A percentile compares a stretch with the other conserved stretches of the same genome.
These are phyloP conservation scores for Spergularia marina DNA, from an alignment of 148 eudicot species.

Conservation along the genomic window DNA sequence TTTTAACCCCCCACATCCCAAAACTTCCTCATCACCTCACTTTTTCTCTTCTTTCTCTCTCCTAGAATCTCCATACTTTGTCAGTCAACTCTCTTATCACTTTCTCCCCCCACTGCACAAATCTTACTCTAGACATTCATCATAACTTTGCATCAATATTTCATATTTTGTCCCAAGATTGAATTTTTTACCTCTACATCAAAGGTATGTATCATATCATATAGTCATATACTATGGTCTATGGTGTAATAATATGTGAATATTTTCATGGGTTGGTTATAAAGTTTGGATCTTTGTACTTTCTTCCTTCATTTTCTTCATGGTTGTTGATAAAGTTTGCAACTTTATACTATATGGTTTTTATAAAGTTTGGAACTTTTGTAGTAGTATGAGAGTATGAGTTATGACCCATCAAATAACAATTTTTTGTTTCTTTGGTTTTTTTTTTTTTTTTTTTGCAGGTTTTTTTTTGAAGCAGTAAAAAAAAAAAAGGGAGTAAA, in stretches of 20 bases:
- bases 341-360: background rate
- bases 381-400: too few relatives aligned
- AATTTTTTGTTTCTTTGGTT: background rate
- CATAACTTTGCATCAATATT: background rate
- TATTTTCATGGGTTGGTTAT: background rate
- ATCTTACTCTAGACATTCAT: too few relatives aligned
- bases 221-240: too few relatives aligned
- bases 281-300: background rate
- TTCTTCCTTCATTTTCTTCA: too few relatives aligned
- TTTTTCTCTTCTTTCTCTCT: constrained; percentile 9
- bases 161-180: background rate
- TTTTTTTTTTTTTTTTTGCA: background rate
- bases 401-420: background rate
- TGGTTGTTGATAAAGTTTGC: too few relatives aligned
- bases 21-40: background rate
- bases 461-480: constrained; percentile 5
- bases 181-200: background rate
- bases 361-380: background rate
- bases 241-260: background rate
- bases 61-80: constrained; percentile 3
- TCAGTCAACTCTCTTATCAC: constrained; percentile 7
- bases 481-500: background rate
- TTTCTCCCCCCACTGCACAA: background rate
- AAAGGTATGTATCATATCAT: background rate
- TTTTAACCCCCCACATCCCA: background rate